phyloP scores from a whole-genome alignment of 2,329 filamentous ascomycete genomes.

The Botrytis tulipae region DNA sequence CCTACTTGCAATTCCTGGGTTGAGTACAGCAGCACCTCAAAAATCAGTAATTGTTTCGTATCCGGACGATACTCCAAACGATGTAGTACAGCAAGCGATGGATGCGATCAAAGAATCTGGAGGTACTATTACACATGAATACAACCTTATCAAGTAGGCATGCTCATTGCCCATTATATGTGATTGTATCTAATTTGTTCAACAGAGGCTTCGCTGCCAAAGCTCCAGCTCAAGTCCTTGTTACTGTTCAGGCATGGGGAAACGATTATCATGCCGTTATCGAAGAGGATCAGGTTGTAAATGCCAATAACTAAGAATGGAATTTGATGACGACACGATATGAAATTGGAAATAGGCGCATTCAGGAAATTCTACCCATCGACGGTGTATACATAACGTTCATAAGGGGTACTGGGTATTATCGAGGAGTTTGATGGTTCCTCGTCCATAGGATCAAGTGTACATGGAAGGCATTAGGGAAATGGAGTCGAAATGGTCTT shows the following conservation, averaged over 20 bases:
- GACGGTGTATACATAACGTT: background rate
- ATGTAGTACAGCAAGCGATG: slow-evolving; percentile 69
- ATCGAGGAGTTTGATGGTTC: background rate
- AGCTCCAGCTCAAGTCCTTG: slow-evolving; percentile 66
- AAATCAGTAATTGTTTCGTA: slow-evolving; percentile 80
- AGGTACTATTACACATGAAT: slow-evolving; percentile 77
- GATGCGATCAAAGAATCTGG: slow-evolving; percentile 66
- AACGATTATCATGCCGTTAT: slow-evolving; percentile 61
- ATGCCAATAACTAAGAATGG: slow-evolving; percentile 6
- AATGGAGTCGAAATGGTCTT: background rate
- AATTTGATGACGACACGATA: slow-evolving; percentile 5
- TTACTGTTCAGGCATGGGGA: slow-evolving; percentile 63
- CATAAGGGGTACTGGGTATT: background rate
- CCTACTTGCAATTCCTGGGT: slow-evolving; percentile 57
- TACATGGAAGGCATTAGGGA: background rate
- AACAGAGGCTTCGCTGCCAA: slow-evolving; percentile 74
- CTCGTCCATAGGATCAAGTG: background rate
- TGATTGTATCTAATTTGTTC: slow-evolving; percentile 8
- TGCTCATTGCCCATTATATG: background rate
- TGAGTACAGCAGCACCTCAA: slow-evolving; percentile 54
- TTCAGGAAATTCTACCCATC: background rate
- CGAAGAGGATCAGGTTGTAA: slow-evolving; percentile 73
- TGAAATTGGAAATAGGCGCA: slow-evolving; percentile 3
- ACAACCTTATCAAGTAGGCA: slow-evolving; percentile 64
- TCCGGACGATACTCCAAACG: slow-evolving; percentile 62